Percentiles rank a stretch among this genome's conserved stretches.
phyloP scores from a whole-genome alignment of 2,329 filamentous ascomycete genomes.

The Colletotrichum filicis region DNA sequence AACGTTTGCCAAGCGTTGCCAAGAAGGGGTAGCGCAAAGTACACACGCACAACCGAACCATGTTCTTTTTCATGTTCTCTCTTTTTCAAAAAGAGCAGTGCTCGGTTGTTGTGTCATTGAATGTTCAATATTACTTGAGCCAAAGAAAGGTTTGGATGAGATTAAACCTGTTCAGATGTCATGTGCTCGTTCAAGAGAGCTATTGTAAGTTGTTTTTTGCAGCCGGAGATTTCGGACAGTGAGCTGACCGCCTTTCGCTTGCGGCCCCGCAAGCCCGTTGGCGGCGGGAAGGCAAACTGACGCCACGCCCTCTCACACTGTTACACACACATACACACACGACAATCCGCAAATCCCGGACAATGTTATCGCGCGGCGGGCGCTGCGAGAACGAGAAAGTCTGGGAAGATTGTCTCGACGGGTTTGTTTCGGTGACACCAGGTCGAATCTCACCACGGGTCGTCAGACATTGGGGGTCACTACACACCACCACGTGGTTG shows the following conservation, averaged over 20 bases:
- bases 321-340: neutral
- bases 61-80: neutral
- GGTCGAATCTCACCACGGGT: neutral
- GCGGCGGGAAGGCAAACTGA: neutral
- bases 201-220: neutral
- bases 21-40: constrained; percentile 23
- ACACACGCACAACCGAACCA: neutral
- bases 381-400: neutral
- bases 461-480: neutral
- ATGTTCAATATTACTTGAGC: neutral
- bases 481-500: neutral
- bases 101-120: neutral
- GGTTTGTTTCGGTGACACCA: neutral
- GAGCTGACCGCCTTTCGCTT: neutral
- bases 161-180: neutral
- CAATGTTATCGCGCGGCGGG: neutral
- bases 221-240: neutral
- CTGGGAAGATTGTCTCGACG: neutral
- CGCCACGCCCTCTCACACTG: neutral
- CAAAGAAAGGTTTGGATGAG: neutral
- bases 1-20: constrained; percentile 9
- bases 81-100: neutral
- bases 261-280: neutral
- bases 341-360: neutral
- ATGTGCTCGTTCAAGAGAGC: neutral